Evolutionary conservation across 2,329 filamentous ascomycete genomes (phyloP).

Genomic region (Apiospora koreana): DNA sequence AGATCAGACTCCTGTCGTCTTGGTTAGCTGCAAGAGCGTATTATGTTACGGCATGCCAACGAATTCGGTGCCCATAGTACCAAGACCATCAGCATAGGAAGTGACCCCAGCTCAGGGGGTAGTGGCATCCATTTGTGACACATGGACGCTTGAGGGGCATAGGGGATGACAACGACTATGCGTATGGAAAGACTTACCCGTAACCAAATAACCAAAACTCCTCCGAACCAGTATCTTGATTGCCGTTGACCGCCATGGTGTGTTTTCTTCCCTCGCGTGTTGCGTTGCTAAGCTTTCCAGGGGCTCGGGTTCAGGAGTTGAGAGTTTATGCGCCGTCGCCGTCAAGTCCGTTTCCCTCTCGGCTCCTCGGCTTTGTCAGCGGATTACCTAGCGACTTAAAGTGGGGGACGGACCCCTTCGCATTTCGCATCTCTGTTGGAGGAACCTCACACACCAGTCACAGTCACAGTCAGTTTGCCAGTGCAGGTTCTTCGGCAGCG

Average conservation of each 20-base stretch:
- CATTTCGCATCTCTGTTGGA: neutral
- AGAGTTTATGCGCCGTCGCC: neutral
- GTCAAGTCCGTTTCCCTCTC: neutral
- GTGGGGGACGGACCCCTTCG: neutral
- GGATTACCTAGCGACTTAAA: neutral
- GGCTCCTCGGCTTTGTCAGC: constrained; percentile 5
- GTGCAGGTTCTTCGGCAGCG: neutral
- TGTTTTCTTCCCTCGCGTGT: neutral
- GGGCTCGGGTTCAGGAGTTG: constrained; percentile 9
- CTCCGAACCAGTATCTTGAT: constrained; percentile 31
- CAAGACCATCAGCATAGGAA: neutral
- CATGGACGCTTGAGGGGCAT: too few species aligned
- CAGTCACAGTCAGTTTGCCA: too few species aligned
- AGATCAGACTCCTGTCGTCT: constrained; percentile 78
- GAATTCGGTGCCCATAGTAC: neutral
- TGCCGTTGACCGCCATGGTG: constrained; percentile 39
- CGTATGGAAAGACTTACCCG: constrained; percentile 63
- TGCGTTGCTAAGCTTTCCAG: constrained; percentile 9
- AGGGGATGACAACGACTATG: neutral
- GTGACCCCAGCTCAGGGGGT: constrained; percentile 7
- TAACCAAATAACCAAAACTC: constrained; percentile 98
- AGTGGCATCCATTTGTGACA: too few species aligned
- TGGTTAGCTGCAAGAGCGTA: neutral
- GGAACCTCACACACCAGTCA: neutral
- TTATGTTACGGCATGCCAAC: neutral